Evolutionary conservation across 2,329 filamentous ascomycete species (phyloP).

Genomic region (Fusarium albidum): DNA sequence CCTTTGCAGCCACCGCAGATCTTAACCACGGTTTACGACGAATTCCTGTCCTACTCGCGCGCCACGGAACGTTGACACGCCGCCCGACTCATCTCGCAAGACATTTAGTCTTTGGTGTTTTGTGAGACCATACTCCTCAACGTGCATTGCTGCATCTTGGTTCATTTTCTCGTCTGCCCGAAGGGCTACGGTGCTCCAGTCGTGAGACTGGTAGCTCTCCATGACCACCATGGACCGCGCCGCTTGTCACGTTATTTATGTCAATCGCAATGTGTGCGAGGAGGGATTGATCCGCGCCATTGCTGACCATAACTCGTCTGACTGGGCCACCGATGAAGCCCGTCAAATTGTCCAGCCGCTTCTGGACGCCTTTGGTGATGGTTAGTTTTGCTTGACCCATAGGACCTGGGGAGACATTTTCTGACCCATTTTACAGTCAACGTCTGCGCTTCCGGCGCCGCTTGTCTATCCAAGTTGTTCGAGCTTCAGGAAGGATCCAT

Average conservation of each 20-base stretch:
- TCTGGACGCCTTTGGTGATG: conserved; percentile 63
- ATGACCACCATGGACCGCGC: conserved; percentile 65
- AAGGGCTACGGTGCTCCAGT: conserved; percentile 66
- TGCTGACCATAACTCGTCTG: conserved; percentile 31
- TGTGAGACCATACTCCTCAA: conserved; percentile 21
- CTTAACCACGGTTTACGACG: conserved; percentile 6
- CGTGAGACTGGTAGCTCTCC: conserved; percentile 67
- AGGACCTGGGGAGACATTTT: conserved; percentile 9
- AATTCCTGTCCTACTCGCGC: conserved; percentile 1
- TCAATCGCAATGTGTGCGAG: conserved; percentile 61
- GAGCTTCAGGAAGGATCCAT: conserved; percentile 61
- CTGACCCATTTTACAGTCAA: conserved; percentile 54
- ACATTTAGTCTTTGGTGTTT: conserved; percentile 26
- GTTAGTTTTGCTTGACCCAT: conserved; percentile 45
- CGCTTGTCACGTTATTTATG: conserved; percentile 67
- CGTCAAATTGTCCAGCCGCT: conserved; percentile 58
- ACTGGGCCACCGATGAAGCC: conserved; percentile 51
- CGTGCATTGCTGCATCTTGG: conserved; percentile 29
- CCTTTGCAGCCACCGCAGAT: conserved; percentile 21
- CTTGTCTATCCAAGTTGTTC: conserved; percentile 62
- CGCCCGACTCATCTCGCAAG: conserved; percentile 3
- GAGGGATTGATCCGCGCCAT: conserved; percentile 53
- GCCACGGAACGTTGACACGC: conserved; percentile 1
- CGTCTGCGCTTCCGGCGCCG: conserved; percentile 60
- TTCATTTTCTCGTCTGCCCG: conserved; percentile 36